These are phyloP conservation scores for Clohesyomyces aquaticus DNA, from an alignment of 495 filamentous ascomycete genomes.

Conservation along the genomic window DNA sequence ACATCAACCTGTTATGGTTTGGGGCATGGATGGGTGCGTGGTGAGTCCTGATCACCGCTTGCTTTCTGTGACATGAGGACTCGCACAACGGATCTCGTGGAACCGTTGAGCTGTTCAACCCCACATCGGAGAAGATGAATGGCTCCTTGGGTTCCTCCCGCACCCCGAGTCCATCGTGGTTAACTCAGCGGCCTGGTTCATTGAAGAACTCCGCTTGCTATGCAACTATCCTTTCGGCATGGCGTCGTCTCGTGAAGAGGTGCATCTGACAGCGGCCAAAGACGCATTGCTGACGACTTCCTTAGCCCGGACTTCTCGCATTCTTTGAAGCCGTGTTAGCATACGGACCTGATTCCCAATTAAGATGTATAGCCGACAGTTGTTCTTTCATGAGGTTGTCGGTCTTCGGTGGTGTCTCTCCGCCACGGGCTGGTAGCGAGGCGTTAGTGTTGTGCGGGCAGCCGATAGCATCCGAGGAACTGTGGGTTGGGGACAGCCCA, in stretches of 20 bases:
- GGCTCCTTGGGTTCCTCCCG: neutral
- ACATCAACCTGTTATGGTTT: conserved; percentile 10
- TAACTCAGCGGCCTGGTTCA: conserved; percentile 16
- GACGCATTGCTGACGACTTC: neutral
- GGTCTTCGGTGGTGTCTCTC: conserved; percentile 5
- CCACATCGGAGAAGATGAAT: conserved; percentile 27
- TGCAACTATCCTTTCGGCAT: neutral
- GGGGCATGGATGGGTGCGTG: conserved; percentile 17
- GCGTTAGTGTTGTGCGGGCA: conserved; percentile 27
- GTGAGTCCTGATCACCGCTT: conserved; percentile 12
- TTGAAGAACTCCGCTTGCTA: neutral
- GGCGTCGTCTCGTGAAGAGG: neutral
- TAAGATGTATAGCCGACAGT: neutral
- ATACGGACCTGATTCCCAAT: neutral
- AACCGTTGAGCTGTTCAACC: conserved; percentile 32
- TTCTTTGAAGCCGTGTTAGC: neutral
- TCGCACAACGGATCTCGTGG: conserved; percentile 41
- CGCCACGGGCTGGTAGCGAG: conserved; percentile 26
- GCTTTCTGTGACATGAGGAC: conserved; percentile 27
- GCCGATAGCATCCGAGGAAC: conserved; percentile 34
- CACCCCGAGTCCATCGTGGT: neutral
- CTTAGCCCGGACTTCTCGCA: neutral
- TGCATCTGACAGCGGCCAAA: neutral
- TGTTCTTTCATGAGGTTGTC: neutral
- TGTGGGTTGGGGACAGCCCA: neutral